These are phyloP conservation scores for Sonneratia alba DNA, from an alignment of 345 rosid species.

Conservation along the genomic window DNA sequence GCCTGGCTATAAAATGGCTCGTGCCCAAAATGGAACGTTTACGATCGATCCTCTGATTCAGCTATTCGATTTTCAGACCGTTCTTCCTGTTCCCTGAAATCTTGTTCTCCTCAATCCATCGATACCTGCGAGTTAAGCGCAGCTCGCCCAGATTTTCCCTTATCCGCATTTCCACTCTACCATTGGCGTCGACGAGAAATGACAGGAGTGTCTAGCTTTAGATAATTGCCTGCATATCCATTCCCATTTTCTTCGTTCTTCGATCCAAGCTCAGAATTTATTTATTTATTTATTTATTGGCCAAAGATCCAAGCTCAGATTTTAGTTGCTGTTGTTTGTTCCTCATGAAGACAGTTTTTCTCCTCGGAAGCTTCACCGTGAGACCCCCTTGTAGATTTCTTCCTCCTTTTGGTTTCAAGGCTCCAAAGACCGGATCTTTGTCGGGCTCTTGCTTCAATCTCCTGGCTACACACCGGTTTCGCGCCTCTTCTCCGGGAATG, in stretches of 20 bases:
- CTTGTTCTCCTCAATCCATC: neutral
- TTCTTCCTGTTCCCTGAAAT: neutral
- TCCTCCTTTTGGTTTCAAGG: neutral
- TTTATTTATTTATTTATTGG: no score
- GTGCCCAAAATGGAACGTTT: neutral
- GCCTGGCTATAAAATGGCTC: neutral
- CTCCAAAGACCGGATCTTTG: conserved; percentile 1
- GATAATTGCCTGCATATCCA: neutral
- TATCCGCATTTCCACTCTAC: neutral
- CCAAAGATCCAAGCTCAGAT: neutral
- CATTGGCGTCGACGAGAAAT: neutral
- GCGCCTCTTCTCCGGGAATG: conserved; percentile 9
- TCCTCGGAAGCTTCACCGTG: conserved; percentile 4
- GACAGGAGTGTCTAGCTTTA: neutral
- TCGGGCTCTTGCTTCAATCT: neutral
- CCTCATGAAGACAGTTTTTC: conserved; percentile 2
- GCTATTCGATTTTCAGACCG: neutral
- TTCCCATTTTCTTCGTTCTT: neutral
- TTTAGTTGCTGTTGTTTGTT: neutral
- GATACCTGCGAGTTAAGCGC: neutral
- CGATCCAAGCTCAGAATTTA: no score
- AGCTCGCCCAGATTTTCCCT: neutral
- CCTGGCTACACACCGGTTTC: neutral
- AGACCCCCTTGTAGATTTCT: conserved; percentile 8
- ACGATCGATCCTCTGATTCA: neutral